phyloP scores from a whole-genome alignment of 306 rosid genomes.

The Quercus engelmannii region DNA sequence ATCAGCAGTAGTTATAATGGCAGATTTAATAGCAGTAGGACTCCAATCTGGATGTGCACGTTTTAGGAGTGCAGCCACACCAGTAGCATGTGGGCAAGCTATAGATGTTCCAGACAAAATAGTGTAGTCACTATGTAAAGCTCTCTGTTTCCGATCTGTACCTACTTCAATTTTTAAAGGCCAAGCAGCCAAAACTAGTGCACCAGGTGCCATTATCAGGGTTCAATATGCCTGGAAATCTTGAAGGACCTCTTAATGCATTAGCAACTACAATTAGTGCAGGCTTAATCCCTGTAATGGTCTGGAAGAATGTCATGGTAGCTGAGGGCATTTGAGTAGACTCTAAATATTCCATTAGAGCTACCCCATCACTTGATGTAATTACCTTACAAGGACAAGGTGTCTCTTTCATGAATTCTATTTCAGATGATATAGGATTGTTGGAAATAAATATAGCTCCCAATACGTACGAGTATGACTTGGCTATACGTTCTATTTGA shows the following conservation, averaged over 20 bases:
- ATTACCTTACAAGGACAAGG: not conserved
- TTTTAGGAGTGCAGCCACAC: conserved; percentile 9
- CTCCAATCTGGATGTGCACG: conserved; percentile 13
- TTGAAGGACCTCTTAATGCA: not conserved
- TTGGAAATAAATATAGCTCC: not conserved
- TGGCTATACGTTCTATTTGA: not conserved
- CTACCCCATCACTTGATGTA: not conserved
- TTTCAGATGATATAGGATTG: not conserved
- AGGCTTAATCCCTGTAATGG: not conserved
- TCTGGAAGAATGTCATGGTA: not conserved
- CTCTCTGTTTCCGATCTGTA: not conserved
- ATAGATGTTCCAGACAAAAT: conserved; percentile 1
- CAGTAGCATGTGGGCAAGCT: conserved; percentile 2
- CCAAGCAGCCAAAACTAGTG: not conserved
- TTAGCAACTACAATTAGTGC: not conserved
- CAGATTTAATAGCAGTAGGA: conserved; percentile 13
- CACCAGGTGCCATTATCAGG: conserved; percentile 11
- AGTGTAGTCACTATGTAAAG: not conserved
- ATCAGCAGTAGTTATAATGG: not conserved
- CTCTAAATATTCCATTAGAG: not conserved
- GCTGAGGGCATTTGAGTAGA: not conserved
- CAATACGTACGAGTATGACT: not conserved
- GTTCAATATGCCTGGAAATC: not conserved
- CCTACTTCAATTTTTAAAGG: not conserved
- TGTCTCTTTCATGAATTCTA: not conserved